Conservation (phyloP, 495 filamentous ascomycete species). For the Penicillium riverlandense region DNA sequence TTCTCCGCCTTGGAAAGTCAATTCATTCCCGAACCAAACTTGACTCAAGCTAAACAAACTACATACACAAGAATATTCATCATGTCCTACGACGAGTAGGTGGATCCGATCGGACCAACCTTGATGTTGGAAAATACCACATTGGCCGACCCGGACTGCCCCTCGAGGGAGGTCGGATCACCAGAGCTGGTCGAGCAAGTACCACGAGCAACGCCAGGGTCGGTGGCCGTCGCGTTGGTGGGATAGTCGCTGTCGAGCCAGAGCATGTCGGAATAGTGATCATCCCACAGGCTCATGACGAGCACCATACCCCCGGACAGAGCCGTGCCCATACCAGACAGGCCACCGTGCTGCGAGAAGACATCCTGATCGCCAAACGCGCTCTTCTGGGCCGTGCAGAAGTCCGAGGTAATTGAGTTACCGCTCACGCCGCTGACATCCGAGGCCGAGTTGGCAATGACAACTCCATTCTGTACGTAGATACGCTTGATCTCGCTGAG, state of each 20-base stretch:
- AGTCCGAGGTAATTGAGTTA: conserved; percentile 52
- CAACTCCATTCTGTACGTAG: conserved; percentile 62
- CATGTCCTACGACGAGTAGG: conserved; percentile 34
- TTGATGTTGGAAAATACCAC: conserved; percentile 65
- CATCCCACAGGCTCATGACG: conserved; percentile 68
- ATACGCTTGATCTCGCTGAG: conserved; percentile 61
- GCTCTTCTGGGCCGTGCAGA: conserved; percentile 53
- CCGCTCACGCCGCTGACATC: conserved; percentile 45
- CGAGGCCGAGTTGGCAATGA: conserved; percentile 51
- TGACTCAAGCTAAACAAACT: no score
- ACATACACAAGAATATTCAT: no score
- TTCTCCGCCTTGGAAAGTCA: neutral
- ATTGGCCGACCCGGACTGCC: conserved; percentile 43
- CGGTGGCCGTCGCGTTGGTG: conserved; percentile 37
- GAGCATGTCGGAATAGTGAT: conserved; percentile 66
- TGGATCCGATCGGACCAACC: conserved; percentile 59
- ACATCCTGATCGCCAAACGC: conserved; percentile 54
- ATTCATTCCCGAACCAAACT: no score
- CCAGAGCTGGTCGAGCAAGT: conserved; percentile 56
- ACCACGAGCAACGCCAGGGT: conserved; percentile 59
- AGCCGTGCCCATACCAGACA: conserved; percentile 47
- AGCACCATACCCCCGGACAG: conserved; percentile 57
- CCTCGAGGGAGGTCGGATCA: conserved; percentile 52
- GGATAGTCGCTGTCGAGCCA: conserved; percentile 75
- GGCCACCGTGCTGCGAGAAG: conserved; percentile 55